These are phyloP conservation scores for Solanum sparsipilum DNA, from an alignment of 257 asterid genomes.

Conservation along the genomic window DNA sequence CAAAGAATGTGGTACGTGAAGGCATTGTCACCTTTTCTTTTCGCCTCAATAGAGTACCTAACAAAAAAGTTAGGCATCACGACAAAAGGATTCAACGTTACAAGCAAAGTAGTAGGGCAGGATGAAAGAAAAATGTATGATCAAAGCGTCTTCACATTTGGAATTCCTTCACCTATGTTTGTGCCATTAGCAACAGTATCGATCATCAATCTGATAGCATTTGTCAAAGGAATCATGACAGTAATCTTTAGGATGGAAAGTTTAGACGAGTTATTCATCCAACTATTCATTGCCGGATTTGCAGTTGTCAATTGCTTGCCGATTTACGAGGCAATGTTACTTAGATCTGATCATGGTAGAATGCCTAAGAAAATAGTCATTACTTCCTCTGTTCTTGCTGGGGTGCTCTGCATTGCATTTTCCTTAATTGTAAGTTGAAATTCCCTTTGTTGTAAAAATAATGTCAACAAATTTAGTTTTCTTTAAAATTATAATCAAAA, in stretches of 20 bases:
- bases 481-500: neutral
- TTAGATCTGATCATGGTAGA: constrained; percentile 47
- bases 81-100: constrained; percentile 33
- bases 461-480: neutral
- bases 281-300: constrained; percentile 38
- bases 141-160: constrained; percentile 30
- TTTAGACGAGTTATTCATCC: constrained; percentile 19
- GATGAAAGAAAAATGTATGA: constrained; percentile 32
- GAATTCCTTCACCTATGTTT: constrained; percentile 29
- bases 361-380: constrained; percentile 34
- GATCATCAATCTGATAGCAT: constrained; percentile 17
- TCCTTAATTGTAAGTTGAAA: neutral
- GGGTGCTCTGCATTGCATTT: neutral
- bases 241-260: neutral
- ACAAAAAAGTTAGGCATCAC: constrained; percentile 20
- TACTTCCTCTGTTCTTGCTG: constrained; percentile 17
- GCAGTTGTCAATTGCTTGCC: constrained; percentile 50
- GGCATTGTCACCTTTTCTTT: constrained; percentile 17
- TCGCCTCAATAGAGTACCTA: constrained; percentile 20
- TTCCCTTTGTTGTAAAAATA: neutral
- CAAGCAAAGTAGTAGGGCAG: constrained; percentile 32
- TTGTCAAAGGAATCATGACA: constrained; percentile 4
- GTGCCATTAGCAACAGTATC: constrained; percentile 17
- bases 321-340: constrained; percentile 42
- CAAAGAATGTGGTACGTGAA: constrained; percentile 44